Percentiles rank a stretch among this genome's conserved stretches.
phyloP scores from a whole-genome alignment of 2,329 filamentous ascomycete genomes.

The Colletotrichum sublineola region DNA sequence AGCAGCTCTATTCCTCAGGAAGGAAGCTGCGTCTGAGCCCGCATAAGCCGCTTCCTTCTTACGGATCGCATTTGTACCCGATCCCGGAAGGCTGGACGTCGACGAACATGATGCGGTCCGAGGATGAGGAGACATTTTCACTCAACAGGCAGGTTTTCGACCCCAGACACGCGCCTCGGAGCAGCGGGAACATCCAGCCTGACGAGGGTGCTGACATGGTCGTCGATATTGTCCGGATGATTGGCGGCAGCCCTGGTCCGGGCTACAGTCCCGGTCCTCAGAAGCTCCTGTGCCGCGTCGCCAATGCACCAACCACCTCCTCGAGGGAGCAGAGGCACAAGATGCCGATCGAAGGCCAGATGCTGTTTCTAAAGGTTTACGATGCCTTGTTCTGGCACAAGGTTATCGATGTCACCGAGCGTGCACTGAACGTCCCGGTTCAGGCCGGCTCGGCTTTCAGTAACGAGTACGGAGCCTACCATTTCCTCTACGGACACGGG shows the following conservation, averaged over 20 bases:
- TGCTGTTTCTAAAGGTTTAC: conserved; percentile 16
- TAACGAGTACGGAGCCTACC: conserved; percentile 9
- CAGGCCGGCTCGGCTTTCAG: conserved; percentile 9
- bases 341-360: neutral
- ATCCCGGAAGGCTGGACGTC: neutral
- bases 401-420: neutral
- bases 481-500: neutral
- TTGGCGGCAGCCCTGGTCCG: neutral
- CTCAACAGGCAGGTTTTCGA: neutral
- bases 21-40: neutral
- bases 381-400: conserved; percentile 20
- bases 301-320: neutral
- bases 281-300: conserved; percentile 22
- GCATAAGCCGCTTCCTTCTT: conserved; percentile 7
- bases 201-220: neutral
- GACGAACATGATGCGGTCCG: neutral
- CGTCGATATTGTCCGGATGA: conserved; percentile 4
- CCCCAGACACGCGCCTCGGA: neutral
- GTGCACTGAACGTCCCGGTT: neutral
- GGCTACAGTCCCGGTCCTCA: neutral
- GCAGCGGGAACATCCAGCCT: neutral
- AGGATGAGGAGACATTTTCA: neutral
- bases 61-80: conserved; percentile 12
- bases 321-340: neutral
- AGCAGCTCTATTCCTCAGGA: neutral